Percentiles rank a stretch among this genome's conserved stretches.
These are phyloP conservation scores for Eucalyptus polyanthemos DNA, from an alignment of 345 rosid genomes.

Conservation along the genomic window DNA sequence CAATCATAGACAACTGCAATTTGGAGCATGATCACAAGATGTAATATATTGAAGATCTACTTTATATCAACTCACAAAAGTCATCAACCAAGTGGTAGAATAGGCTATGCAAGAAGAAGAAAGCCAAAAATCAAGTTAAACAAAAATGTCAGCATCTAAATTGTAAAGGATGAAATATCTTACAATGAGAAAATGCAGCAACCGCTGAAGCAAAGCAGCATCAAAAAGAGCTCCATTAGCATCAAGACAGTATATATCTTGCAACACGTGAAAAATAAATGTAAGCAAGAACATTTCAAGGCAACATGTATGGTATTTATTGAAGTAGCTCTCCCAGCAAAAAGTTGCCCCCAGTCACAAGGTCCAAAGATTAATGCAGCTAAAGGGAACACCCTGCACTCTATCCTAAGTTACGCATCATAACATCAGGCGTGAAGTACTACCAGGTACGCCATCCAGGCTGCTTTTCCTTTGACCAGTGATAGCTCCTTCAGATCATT, in stretches of 20 bases:
- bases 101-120: background rate
- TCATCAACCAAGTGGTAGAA: background rate
- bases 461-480: conserved; percentile 79
- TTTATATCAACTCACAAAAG: background rate
- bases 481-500: conserved; percentile 24
- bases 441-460: conserved; percentile 94
- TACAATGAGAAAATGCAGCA: conserved; percentile 72
- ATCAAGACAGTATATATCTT: conserved; percentile 84
- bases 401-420: background rate
- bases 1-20: background rate
- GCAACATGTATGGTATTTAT: background rate
- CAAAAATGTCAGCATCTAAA: background rate
- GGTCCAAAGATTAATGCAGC: background rate
- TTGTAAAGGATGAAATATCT: conserved; percentile 1
- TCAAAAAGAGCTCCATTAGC: conserved; percentile 92
- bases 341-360: background rate
- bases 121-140: background rate
- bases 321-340: background rate
- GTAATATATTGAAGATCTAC: background rate
- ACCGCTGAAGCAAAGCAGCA: conserved; percentile 88
- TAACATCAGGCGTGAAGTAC: background rate
- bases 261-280: background rate
- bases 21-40: background rate
- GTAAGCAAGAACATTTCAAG: background rate
- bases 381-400: background rate